Percentiles rank a stretch among this genome's conserved stretches.
These are phyloP conservation scores for Pichia sp. DNA, from an alignment of 1,139 yeast species.

Conservation along the genomic window DNA sequence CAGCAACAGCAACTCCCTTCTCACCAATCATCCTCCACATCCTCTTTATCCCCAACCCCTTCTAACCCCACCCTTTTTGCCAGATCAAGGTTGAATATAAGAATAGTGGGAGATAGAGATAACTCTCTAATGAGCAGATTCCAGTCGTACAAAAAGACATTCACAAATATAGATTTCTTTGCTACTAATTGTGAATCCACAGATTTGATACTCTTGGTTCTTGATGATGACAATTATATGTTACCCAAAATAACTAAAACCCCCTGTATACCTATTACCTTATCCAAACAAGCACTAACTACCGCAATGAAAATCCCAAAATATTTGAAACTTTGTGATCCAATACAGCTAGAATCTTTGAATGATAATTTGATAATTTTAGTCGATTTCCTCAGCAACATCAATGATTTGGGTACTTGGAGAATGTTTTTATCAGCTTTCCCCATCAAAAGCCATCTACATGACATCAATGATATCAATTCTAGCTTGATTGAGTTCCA, in stretches of 20 bases:
- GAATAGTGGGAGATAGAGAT: constrained; percentile 27
- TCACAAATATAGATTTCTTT: constrained; percentile 25
- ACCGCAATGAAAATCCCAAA: constrained; percentile 14
- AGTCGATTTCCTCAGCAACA: constrained; percentile 29
- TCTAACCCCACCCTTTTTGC: background rate
- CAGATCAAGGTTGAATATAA: constrained; percentile 19
- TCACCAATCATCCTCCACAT: background rate
- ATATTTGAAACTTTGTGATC: constrained; percentile 28
- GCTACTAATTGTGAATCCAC: constrained; percentile 20
- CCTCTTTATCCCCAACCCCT: background rate
- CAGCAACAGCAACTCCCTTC: background rate
- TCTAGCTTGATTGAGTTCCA: constrained; percentile 23
- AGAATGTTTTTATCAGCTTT: constrained; percentile 9
- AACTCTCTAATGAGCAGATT: constrained; percentile 24
- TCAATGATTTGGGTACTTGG: constrained; percentile 17
- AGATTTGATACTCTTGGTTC: constrained; percentile 26
- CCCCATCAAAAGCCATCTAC: background rate
- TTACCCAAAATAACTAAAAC: constrained; percentile 28
- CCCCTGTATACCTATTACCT: constrained; percentile 31
- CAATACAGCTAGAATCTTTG: constrained; percentile 47
- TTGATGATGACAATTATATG: constrained; percentile 28
- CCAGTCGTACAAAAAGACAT: constrained; percentile 26
- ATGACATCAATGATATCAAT: constrained; percentile 18
- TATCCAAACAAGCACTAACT: constrained; percentile 6
- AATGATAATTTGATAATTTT: constrained; percentile 57